Base-by-base conservation (phyloP, 2,329 filamentous ascomycete genomes). In the Stylonectria norvegica region DNA sequence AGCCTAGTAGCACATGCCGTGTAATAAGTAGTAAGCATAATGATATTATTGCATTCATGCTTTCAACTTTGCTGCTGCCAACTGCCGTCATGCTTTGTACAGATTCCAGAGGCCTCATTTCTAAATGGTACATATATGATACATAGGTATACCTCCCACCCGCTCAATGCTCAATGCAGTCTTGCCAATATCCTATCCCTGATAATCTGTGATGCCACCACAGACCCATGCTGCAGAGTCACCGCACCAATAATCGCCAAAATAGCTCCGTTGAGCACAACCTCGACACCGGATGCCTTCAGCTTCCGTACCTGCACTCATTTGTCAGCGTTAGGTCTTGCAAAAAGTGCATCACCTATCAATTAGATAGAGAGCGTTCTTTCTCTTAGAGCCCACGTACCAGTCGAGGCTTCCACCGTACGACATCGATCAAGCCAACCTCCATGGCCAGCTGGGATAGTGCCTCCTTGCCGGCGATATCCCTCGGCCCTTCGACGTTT, bases 231-330 rank as follows among this genome's bases (percentile, higher is more conserved):
- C 64, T 96, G 89, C 58, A 98, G 70, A n/a, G 89, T 83, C 38
- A 98, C 67, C 9, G 93, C 93, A 16, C 93, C 93, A 31, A 97
- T 70, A 40, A 98, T 85, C 32, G 90, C 88, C 61, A 89, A 88
- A 40, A 98, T 57, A 4, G 88, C 80, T 47, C 89, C 83, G 34
- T 85, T 79, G 40, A 95, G 70, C 17, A 97, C 83, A 4, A 83
- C 72, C 18, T 87, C 78, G 19, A 85, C 65, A 51, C 93, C 93
- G 0, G 89, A 95, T 14, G 71, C 68, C 36, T 76, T 63, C 38
- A 95, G 73, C 54, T 89, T 83, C 46, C 83, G 71, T 16, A 81
- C 76, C 75, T 79, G 46, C 32, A 22, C 18, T 18, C 23, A 7
- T 8, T 5, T 33, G 39, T 51, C 38, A 52, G 49, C 23, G 22